Evolutionary conservation across 495 filamentous ascomycete genomes (phyloP).

Genomic region (Trichoderma gamsii): DNA sequence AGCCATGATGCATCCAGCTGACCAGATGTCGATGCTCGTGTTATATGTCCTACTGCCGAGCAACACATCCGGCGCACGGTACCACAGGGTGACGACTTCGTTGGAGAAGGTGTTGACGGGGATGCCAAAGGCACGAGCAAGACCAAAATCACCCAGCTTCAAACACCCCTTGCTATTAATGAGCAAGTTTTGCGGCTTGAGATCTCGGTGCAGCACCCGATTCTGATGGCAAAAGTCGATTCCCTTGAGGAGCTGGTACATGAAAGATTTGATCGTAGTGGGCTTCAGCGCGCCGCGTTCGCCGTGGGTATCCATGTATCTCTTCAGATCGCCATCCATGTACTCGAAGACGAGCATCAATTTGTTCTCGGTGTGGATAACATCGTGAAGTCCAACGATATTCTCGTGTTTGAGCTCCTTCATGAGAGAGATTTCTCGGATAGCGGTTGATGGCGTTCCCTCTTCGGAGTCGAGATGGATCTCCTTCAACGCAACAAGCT

Average conservation of each 20-base stretch:
- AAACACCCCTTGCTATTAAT: constrained; percentile 88
- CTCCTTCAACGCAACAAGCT: constrained; percentile 95
- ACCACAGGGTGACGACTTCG: constrained; percentile 96
- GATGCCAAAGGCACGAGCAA: constrained; percentile 90
- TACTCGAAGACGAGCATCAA: constrained; percentile 98
- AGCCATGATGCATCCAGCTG: constrained; percentile 95
- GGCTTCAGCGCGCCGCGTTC: constrained; percentile 79
- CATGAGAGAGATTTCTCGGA: constrained; percentile 97
- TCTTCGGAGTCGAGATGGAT: constrained; percentile 99
- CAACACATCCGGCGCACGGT: constrained; percentile 88
- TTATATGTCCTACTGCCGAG: constrained; percentile 90
- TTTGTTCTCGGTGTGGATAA: constrained; percentile 99
- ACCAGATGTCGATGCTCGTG: constrained; percentile 98
- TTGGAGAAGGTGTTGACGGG: constrained; percentile 98
- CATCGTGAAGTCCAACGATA: constrained; percentile 95
- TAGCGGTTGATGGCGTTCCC: constrained; percentile 95
- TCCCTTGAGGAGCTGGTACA: constrained; percentile 88
- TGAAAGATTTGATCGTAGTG: constrained; percentile 89
- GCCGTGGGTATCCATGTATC: constrained; percentile 92
- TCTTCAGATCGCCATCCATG: constrained; percentile 98
- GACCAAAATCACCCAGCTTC: constrained; percentile 92
- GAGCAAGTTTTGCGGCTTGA: constrained; percentile 92
- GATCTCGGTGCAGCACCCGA: constrained; percentile 87
- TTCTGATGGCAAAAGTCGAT: constrained; percentile 98
- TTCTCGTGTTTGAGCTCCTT: constrained; percentile 98